A percentile compares a stretch with the other conserved stretches of the same genome.
phyloP scores from a whole-genome alignment of 2,329 filamentous ascomycete species.

The Pseudogymnoascus verrucosus region DNA sequence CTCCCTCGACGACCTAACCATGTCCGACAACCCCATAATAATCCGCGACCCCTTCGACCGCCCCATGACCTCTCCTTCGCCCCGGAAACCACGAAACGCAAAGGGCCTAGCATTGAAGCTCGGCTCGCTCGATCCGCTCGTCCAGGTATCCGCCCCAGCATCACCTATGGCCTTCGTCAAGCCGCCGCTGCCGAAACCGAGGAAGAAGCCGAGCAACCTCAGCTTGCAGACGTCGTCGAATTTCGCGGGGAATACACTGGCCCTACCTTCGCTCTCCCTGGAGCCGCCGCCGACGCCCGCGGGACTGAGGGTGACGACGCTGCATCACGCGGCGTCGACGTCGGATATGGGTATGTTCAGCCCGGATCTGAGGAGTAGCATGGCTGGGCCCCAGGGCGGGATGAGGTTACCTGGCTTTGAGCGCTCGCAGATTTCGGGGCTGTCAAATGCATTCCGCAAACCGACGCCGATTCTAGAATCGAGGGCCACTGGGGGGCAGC shows the following conservation, averaged over 20 bases:
- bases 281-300: constrained; percentile 17
- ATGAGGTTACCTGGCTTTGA: constrained; percentile 47
- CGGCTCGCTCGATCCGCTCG: constrained; percentile 40
- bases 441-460: constrained; percentile 33
- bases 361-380: not conserved
- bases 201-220: constrained; percentile 66
- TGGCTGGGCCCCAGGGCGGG: constrained; percentile 39
- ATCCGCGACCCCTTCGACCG: constrained; percentile 30
- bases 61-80: constrained; percentile 61
- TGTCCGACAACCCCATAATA: constrained; percentile 21
- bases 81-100: constrained; percentile 69
- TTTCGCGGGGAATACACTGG: constrained; percentile 20
- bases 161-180: constrained; percentile 74
- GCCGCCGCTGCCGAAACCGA: constrained; percentile 59
- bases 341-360: constrained; percentile 9
- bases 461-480: constrained; percentile 22
- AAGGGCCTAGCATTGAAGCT: constrained; percentile 76
- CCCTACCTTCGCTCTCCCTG: constrained; percentile 44
- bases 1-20: constrained; percentile 29
- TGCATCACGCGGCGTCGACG: constrained; percentile 5
- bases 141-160: constrained; percentile 44
- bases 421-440: constrained; percentile 43
- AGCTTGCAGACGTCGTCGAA: constrained; percentile 63
- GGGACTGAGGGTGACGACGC: not conserved
- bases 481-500: not conserved